phyloP scores from a whole-genome alignment of 2,329 filamentous ascomycete species.

The Xylaria arbuscula region DNA sequence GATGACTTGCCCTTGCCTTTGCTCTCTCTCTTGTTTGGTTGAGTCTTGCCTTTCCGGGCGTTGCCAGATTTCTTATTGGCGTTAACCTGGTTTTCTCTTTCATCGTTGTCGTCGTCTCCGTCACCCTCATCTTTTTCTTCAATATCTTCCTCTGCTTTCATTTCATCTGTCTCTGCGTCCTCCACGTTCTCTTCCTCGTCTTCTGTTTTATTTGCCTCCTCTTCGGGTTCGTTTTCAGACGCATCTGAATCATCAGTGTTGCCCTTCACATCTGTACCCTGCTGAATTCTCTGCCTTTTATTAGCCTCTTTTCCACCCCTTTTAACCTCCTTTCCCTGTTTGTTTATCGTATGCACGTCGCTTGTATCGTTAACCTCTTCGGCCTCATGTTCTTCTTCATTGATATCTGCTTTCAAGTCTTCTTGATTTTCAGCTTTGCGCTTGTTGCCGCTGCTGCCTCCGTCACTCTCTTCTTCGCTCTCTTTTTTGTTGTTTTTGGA shows the following conservation, averaged over 20 bases:
- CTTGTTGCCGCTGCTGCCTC: slow-evolving; percentile 34
- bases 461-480: slow-evolving; percentile 27
- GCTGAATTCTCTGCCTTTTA: slow-evolving; percentile 45
- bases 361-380: slow-evolving; percentile 21
- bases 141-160: slow-evolving; percentile 34
- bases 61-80: slow-evolving; percentile 12
- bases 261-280: slow-evolving; percentile 43
- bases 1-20: slow-evolving; percentile 22
- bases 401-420: slow-evolving; percentile 16
- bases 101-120: slow-evolving; percentile 38
- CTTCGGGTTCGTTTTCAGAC: slow-evolving; percentile 38
- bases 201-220: slow-evolving; percentile 15
- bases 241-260: slow-evolving; percentile 32
- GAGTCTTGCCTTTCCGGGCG: slow-evolving; percentile 16
- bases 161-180: slow-evolving; percentile 31
- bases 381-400: slow-evolving; percentile 3
- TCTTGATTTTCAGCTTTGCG: slow-evolving; percentile 34
- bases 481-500: slow-evolving; percentile 42
- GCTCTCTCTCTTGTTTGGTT: slow-evolving; percentile 15
- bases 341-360: slow-evolving; percentile 35
- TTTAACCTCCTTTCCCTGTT: slow-evolving; percentile 42
- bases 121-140: slow-evolving; percentile 28
- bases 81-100: slow-evolving; percentile 25
- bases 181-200: slow-evolving; percentile 37
- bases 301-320: slow-evolving; percentile 46